phyloP scores from a whole-genome alignment of 345 rosid genomes.

The Psidium guajava region DNA sequence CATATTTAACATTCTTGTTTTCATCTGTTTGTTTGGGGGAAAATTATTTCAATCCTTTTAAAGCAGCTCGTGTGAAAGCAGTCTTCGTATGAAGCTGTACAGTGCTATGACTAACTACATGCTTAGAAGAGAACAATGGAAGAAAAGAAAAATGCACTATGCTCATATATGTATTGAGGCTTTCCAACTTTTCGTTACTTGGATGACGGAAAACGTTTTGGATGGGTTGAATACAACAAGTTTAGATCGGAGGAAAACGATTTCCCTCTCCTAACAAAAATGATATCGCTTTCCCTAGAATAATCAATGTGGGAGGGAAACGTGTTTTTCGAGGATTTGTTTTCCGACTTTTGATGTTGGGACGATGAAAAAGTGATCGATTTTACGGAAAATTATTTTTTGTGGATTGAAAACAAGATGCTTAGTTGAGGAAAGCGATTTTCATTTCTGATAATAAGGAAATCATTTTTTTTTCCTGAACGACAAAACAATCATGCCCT shows the following conservation, averaged over 20 bases:
- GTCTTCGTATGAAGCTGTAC: too few relatives aligned
- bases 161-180: too few relatives aligned
- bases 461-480: too few relatives aligned
- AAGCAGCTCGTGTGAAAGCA: too few relatives aligned
- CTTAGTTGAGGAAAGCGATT: background rate
- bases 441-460: background rate
- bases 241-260: background rate
- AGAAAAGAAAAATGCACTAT: too few relatives aligned
- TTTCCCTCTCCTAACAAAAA: rapidly evolving
- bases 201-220: rapidly evolving
- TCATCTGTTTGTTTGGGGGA: background rate
- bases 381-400: too few relatives aligned
- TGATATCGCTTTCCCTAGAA: background rate
- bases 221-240: background rate
- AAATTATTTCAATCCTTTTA: rapidly evolving
- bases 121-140: too few relatives aligned
- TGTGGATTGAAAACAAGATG: background rate
- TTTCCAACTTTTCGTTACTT: background rate
- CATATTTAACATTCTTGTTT: background rate
- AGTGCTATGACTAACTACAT: too few relatives aligned
- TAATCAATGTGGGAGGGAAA: background rate
- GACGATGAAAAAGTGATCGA: background rate
- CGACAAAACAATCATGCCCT: too few relatives aligned
- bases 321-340: background rate
- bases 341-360: background rate